These are phyloP conservation scores for Talaromyces wortmannii DNA, from an alignment of 495 filamentous ascomycete species.

Conservation along the genomic window DNA sequence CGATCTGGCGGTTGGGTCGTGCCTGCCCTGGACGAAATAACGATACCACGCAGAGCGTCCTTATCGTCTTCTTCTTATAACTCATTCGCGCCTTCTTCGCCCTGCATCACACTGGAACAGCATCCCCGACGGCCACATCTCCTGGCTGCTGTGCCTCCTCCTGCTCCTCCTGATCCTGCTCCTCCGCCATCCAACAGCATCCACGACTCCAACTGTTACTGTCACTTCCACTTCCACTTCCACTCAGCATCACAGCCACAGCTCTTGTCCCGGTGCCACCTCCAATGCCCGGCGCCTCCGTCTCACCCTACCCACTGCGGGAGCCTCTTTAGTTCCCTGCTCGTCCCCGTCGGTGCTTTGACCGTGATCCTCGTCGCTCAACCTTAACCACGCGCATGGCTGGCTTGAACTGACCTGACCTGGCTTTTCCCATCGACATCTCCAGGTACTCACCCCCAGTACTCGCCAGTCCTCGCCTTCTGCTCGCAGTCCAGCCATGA, in stretches of 20 bases:
- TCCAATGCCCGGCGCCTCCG: not conserved
- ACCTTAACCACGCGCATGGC: slow-evolving; percentile 4
- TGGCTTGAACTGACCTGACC: slow-evolving; percentile 11
- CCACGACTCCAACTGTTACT: no score
- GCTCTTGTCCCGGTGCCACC: not conserved
- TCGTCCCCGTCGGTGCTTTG: not conserved
- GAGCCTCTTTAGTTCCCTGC: slow-evolving; percentile 2
- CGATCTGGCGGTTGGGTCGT: slow-evolving; percentile 1
- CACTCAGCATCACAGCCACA: no score
- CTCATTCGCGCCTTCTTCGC: not conserved
- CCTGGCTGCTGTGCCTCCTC: no score
- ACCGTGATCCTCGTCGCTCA: slow-evolving; percentile 5
- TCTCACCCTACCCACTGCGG: slow-evolving; percentile 1
- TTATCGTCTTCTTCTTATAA: not conserved
- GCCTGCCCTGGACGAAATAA: slow-evolving; percentile 4
- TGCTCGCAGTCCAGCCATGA: slow-evolving; percentile 22
- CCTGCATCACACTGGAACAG: no score
- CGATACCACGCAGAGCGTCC: slow-evolving; percentile 5
- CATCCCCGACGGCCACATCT: no score
- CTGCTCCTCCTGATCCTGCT: no score
- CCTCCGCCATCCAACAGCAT: no score
- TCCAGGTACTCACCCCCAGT: not conserved
- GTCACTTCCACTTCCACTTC: no score
- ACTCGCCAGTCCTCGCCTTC: not conserved
- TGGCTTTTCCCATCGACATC: slow-evolving; percentile 13